phyloP scores from a whole-genome alignment of 441 rosid genomes.

The Eutrema salsugineum region DNA sequence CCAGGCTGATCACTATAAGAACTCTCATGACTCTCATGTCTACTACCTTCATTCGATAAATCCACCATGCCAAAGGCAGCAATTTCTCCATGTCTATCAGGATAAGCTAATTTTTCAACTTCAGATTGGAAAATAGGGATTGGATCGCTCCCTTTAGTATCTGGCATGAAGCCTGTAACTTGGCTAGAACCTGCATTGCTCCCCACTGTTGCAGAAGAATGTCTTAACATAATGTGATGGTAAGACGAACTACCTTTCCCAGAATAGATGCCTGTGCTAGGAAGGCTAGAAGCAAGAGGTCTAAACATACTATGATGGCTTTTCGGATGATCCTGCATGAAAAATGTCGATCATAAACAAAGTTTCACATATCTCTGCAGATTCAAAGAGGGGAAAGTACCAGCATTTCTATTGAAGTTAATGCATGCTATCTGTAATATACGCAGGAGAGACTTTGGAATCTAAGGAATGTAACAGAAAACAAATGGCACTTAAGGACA shows the following conservation, averaged over 20 bases:
- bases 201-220: slow-evolving; percentile 70
- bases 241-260: slow-evolving; percentile 66
- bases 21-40: slow-evolving; percentile 38
- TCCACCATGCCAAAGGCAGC: slow-evolving; percentile 62
- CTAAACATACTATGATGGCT: slow-evolving; percentile 97
- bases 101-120: slow-evolving; percentile 31
- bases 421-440: neutral
- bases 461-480: neutral
- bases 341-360: slow-evolving; percentile 10
- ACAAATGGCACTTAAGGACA: neutral
- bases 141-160: slow-evolving; percentile 52
- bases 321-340: slow-evolving; percentile 81
- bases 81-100: slow-evolving; percentile 52
- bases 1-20: slow-evolving; percentile 36
- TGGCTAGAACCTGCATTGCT: slow-evolving; percentile 69
- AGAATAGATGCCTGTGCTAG: slow-evolving; percentile 74
- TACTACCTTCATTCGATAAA: slow-evolving; percentile 39
- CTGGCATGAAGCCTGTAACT: slow-evolving; percentile 46
- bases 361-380: slow-evolving; percentile 5
- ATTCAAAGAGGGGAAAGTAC: neutral
- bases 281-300: slow-evolving; percentile 96
- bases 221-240: slow-evolving; percentile 57
- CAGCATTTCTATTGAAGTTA: neutral
- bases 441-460: neutral
- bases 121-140: slow-evolving; percentile 44